Percentiles rank a stretch among this genome's conserved stretches.
Conservation (phyloP, 805 yeast genomes). For the Kluyveromyces nonfermentans region DNA sequence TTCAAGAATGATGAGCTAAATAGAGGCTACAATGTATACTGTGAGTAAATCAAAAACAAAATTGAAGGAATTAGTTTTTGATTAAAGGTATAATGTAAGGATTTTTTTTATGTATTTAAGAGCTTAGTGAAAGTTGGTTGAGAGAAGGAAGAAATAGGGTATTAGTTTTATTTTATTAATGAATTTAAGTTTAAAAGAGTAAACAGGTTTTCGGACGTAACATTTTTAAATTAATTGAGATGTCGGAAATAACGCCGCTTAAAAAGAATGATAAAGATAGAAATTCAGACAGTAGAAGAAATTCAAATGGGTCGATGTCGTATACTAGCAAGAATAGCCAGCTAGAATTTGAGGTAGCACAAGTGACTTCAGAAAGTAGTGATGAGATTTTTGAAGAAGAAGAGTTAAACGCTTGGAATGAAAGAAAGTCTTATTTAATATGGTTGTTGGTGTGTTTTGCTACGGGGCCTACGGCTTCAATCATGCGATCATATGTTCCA, state of each 20-base stretch:
- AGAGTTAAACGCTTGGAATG: slow-evolving; percentile 10
- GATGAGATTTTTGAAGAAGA: neutral
- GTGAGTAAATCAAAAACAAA: no score
- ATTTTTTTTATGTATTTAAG: no score
- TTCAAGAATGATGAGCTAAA: no score
- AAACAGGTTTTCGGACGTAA: no score
- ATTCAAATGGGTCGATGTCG: neutral
- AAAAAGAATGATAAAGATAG: neutral
- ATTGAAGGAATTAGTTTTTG: no score
- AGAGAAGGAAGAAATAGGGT: no score
- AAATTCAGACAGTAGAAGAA: neutral
- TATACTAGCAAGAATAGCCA: neutral
- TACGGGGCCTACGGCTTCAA: slow-evolving; percentile 36
- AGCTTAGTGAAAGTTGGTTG: no score
- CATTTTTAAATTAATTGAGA: no score
- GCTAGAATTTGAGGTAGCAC: neutral
- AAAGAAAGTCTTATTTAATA: slow-evolving; percentile 18
- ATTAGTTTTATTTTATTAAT: no score
- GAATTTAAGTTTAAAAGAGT: no score
- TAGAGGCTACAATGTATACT: no score
- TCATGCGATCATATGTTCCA: slow-evolving; percentile 34
- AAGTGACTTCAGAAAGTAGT: neutral
- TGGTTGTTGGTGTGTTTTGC: slow-evolving; percentile 34
- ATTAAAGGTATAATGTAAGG: no score
- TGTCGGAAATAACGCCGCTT: neutral